Base-by-base conservation (phyloP, 306 rosid species). In the Elaeagnus macrophylla region DNA sequence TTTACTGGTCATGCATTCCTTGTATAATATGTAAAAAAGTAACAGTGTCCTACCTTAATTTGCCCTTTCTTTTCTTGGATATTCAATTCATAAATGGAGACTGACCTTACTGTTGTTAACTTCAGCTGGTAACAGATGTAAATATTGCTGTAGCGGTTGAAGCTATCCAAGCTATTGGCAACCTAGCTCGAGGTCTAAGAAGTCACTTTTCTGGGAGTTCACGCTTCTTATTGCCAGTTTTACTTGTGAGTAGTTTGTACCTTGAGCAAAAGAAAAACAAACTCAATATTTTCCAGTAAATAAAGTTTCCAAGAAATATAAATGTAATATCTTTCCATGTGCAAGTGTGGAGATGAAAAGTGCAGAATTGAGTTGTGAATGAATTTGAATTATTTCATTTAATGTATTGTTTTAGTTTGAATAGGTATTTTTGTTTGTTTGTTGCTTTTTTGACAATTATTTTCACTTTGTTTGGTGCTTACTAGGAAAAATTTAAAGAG, bases 131-230 rank as follows among this genome's bases (percentile, higher is more conserved):
- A 69, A 84, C 99, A 19, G 99, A 93, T 67, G 99, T 93, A 69
- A 93, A 93, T 77, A 93, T 93, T 43, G 99, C 99, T 56, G 99
- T 93, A 70, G 96, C 99, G 54, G 96, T 93, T 77, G 99, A 93
- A 77, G 95, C 99, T 48, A 61, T 93, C 69, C 99, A 88, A 86
- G 99, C 99, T 66, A 64, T 93, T 68, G 95, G 99, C 69, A 93
- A 88, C 68, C 96, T 93, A 75, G 91, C 96, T 56, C 75, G 80
- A 57, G 99, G 99, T 51, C 73, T 93, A 61, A 79, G 99, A 64
- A 80, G 87, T 39, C 67, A 93, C 64, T 93, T 93, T 75, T 88
- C 99, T 61, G 94, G 79, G 8, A 88, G 99, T 76, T 93, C 95
- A 48, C 95, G 99, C 55, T 93, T 93, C 62, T 45, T 93, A 68